These are phyloP conservation scores for Cladosporium sp. DNA, from an alignment of 2,329 filamentous ascomycete genomes.

Conservation along the genomic window DNA sequence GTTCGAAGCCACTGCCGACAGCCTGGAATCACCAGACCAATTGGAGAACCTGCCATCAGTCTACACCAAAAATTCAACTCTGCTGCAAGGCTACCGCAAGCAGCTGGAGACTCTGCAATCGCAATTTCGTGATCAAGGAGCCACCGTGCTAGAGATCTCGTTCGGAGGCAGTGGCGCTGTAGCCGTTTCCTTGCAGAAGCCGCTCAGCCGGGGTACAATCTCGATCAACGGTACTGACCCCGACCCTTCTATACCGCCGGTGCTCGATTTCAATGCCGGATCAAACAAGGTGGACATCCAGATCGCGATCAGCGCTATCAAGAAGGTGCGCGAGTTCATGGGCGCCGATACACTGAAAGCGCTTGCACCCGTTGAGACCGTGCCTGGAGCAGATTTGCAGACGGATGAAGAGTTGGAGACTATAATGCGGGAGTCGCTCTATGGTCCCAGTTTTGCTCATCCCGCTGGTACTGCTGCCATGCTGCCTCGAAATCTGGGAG, in stretches of 20 bases:
- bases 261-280: conserved; percentile 5
- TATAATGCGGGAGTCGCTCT: conserved; percentile 18
- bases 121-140: not conserved
- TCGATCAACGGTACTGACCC: conserved; percentile 7
- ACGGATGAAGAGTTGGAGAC: conserved; percentile 19
- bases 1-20: not conserved
- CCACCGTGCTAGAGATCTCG: not conserved
- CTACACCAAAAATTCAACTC: not conserved
- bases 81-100: not conserved
- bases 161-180: conserved; percentile 4
- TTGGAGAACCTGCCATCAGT: not conserved
- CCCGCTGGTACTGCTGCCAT: conserved; percentile 37
- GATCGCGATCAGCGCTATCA: conserved; percentile 1
- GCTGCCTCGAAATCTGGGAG: conserved; percentile 16
- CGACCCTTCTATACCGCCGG: not conserved
- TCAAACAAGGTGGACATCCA: not conserved
- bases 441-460: conserved; percentile 34
- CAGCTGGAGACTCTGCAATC: not conserved
- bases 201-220: conserved; percentile 1
- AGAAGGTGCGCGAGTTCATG: conserved; percentile 7
- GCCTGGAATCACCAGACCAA: not conserved
- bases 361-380: conserved; percentile 1
- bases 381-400: conserved; percentile 16
- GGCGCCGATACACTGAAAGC: not conserved
- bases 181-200: conserved; percentile 4